Evolutionary conservation across 2,329 filamentous ascomycete species (phyloP).

Genomic region (Monosporascus sp.): DNA sequence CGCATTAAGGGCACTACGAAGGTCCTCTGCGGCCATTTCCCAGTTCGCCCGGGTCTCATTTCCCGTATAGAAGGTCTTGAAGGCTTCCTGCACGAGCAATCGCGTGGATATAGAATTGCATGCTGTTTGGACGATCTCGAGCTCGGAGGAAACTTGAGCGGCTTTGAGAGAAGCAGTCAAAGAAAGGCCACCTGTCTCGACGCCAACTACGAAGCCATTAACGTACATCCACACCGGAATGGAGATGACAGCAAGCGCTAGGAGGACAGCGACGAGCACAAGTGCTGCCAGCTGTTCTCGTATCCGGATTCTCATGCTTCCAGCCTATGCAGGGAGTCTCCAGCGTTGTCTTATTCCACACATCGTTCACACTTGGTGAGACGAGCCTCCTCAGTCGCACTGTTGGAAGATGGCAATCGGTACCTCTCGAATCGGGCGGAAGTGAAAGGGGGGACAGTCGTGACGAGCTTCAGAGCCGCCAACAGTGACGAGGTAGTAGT

Average conservation of each 20-base stretch:
- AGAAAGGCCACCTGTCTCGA: slow-evolving; percentile 58
- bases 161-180: slow-evolving; percentile 85
- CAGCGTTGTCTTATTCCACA: slow-evolving; percentile 17
- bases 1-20: slow-evolving; percentile 63
- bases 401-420: not conserved
- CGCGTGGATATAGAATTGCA: slow-evolving; percentile 67
- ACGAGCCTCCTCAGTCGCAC: slow-evolving; percentile 5
- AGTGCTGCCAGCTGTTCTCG: slow-evolving; percentile 79
- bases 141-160: slow-evolving; percentile 70
- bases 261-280: slow-evolving; percentile 68
- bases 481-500: no score
- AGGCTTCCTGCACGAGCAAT: slow-evolving; percentile 50
- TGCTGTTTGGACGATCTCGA: slow-evolving; percentile 72
- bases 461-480: no score
- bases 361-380: slow-evolving; percentile 22
- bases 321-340: slow-evolving; percentile 25
- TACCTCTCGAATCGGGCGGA: no score
- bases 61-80: slow-evolving; percentile 47
- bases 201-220: slow-evolving; percentile 46
- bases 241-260: slow-evolving; percentile 71
- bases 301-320: slow-evolving; percentile 75
- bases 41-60: slow-evolving; percentile 58
- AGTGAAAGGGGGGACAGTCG: no score
- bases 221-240: slow-evolving; percentile 67
- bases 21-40: slow-evolving; percentile 54